phyloP scores from a whole-genome alignment of 306 rosid genomes.

The Trichosanthes cucumerina region DNA sequence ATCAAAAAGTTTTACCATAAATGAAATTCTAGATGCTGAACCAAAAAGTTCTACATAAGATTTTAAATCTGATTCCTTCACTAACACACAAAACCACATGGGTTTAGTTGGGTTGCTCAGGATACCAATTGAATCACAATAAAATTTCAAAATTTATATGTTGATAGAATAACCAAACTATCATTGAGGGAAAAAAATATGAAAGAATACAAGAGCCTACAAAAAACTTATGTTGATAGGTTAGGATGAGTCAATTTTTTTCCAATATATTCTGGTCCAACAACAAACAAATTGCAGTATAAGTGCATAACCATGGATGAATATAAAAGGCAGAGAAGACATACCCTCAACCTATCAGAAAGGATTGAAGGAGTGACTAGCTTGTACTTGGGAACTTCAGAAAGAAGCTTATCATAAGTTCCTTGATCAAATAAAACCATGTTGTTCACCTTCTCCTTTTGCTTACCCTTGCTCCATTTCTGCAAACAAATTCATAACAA shows the following conservation, averaged over 20 bases:
- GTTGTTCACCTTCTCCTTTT: conserved; percentile 25
- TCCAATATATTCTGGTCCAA: no score
- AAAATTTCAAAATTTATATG: no score
- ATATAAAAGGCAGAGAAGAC: not conserved
- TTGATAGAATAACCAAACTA: no score
- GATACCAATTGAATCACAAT: no score
- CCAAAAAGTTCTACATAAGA: not conserved
- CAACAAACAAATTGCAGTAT: not conserved
- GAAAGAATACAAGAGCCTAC: no score
- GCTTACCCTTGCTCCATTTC: conserved; percentile 24
- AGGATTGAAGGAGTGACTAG: conserved; percentile 19
- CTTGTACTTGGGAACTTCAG: conserved; percentile 21
- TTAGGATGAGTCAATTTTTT: no score
- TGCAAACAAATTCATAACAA: not conserved
- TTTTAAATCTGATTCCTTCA: not conserved
- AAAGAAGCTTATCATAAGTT: conserved; percentile 18
- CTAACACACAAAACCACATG: no score
- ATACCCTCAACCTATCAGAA: conserved; percentile 22
- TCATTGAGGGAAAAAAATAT: no score
- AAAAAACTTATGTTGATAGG: no score
- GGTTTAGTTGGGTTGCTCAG: no score
- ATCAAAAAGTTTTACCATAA: not conserved
- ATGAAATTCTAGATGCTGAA: not conserved
- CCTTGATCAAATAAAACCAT: conserved; percentile 22
- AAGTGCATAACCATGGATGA: not conserved